Evolutionary conservation across 345 rosid species (phyloP), one percentile per base, ranked within the genome.

Genomic region (Crucihimalaya himalaica): DNA sequence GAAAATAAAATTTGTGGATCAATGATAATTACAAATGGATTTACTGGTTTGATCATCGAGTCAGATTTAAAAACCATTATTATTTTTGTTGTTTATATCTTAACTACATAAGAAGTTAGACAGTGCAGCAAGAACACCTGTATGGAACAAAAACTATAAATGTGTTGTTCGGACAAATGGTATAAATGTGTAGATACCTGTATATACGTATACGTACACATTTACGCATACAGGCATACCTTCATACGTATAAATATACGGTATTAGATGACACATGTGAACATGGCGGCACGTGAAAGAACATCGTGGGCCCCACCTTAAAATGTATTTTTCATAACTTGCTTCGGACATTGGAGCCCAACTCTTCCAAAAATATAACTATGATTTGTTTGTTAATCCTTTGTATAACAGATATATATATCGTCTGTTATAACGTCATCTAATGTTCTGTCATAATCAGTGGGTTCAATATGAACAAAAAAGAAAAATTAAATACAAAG

Each of bases 221-320:
- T 12, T 12, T n/a, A 55, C 18, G 0, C 16, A 57, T 59, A 34
- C 39, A n/a, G 39, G 39, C 39, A 9, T 9, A 34, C 31, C n/a
- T 34, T n/a, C 14, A 60, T 71, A 60, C 58, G 56, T 62, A 62
- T 21, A 75, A 31, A 53, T 68, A 20, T 52, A 60, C 29, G 51
- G 51, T 70, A 69, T 54, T 3, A 45, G 35, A 40, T 59, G 68
- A 60, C 73, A 75, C 29, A 53, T 63, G 80, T 64, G 75, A 76
- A 76, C 80, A 63, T 76, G 80, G 66, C 59, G 66, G 43, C 80
- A 76, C 79, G 79, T 76, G 79, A 76, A 75, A 69, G 66, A 45
- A 75, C 32, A 6, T 75, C 79, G 15, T 52, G 37, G 74, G 50
- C 5, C 57, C 61, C 28, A 61, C 37, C 23, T 52, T 14, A 39